Conservation (phyloP, 257 asterid species). For the Cruciata laevipes region DNA sequence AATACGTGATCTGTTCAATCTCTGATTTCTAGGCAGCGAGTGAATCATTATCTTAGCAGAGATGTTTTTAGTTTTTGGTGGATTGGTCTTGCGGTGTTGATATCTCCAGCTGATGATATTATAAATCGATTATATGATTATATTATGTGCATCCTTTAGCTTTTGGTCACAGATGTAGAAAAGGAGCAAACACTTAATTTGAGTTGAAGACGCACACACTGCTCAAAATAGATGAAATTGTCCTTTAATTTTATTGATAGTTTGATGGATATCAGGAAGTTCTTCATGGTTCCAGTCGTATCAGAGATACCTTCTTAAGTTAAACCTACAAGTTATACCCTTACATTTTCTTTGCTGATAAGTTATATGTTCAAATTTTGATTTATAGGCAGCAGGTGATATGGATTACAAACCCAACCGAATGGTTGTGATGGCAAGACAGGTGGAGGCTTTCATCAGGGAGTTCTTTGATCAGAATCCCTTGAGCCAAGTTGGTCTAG, state of each 20-base stretch:
- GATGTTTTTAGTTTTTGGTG: not conserved
- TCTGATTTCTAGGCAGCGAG: constrained; percentile 68
- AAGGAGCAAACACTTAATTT: not conserved
- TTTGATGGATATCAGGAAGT: not conserved
- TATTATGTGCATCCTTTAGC: not conserved
- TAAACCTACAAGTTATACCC: not conserved
- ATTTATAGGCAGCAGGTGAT: constrained; percentile 79
- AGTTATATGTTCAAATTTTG: constrained; percentile 18
- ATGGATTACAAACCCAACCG: constrained; percentile 84
- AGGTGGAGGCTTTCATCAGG: constrained; percentile 84
- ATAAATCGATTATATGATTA: too few species aligned
- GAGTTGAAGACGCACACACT: not conserved
- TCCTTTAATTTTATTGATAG: not conserved
- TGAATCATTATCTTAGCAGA: not conserved
- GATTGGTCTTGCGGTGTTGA: not conserved
- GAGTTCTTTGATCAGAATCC: constrained; percentile 97
- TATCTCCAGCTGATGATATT: not conserved
- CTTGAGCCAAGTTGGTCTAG: constrained; percentile 76
- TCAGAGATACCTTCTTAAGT: not conserved
- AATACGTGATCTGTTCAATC: constrained; percentile 15
- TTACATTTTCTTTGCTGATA: constrained; percentile 5
- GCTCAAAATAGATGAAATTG: not conserved
- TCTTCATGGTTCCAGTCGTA: not conserved
- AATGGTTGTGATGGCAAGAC: constrained; percentile 79
- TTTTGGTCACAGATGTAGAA: not conserved